Evolutionary conservation across 495 filamentous ascomycete species (phyloP), one percentile per base, ranked within the genome.

Genomic region (Penicillium flavigenum): DNA sequence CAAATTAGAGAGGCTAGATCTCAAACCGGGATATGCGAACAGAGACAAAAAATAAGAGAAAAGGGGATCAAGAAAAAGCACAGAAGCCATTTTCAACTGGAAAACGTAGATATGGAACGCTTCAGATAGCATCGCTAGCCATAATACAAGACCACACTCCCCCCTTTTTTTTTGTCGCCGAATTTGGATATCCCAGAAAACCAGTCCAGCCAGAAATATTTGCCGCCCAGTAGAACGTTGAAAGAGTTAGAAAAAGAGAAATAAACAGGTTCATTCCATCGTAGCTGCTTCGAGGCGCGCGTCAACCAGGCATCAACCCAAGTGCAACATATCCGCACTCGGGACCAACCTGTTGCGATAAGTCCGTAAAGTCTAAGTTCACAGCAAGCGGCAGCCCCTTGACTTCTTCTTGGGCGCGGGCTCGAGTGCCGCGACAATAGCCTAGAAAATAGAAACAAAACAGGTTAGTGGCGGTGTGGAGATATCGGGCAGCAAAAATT

Each of bases 341-440:
- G 56, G 58, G 58, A 67, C 65, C 51, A 56, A 68, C 66, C 69
- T 66, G 63, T 61, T 55, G 60, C 47, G 47, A 61, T 47, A 42
- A 29, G 17, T 56, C 29, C 45, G 22, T 54, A 32, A 50, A 24
- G 50, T 6, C 46, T 29, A 58, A 44, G 56, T 58, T 71, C 66
- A 79, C 69, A 79, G 63, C 63, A 79, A 58, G 53, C 73, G 69
- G 57, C 76, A 79, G 45, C 66, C 61, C 53, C 70, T 74, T 56
- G 64, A 64, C 77, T 87, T 88, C 79, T 89, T 90, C 53, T 83
- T 83, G 34, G 81, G 78, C 9, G 90, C 88, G n/a, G 90, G 90
- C 72, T 95, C 90, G 42, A 95, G 81, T 3, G 90, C 90, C 51
- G 91, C 91, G 50, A 96, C 91, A 63, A 96, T 96, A 19, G 91